These are phyloP conservation scores for Apiotrichum veenhuisii DNA, from an alignment of 1,284 basidiomycete genomes.

Conservation along the genomic window DNA sequence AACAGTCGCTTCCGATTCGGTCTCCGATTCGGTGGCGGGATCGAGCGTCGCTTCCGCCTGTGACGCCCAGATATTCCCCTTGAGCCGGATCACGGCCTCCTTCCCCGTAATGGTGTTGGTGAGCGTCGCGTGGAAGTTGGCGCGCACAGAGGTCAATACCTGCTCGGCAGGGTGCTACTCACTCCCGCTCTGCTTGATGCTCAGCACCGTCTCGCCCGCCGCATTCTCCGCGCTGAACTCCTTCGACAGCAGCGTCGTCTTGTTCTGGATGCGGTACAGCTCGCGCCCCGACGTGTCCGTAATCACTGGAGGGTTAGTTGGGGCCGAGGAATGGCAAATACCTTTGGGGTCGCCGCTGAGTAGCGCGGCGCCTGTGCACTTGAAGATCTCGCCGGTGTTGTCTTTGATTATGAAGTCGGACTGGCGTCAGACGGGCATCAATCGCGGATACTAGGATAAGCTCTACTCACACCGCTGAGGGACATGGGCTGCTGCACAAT, in stretches of 20 bases:
- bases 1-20: background rate
- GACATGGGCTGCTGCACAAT: slow-evolving; percentile 30
- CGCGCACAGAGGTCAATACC: slow-evolving; percentile 24
- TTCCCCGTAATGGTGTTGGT: slow-evolving; percentile 19
- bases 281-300: slow-evolving; percentile 18
- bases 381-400: background rate
- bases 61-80: slow-evolving; percentile 43
- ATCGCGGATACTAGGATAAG: no score
- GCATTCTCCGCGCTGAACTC: slow-evolving; percentile 32
- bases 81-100: slow-evolving; percentile 27
- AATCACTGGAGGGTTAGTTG: background rate
- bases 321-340: background rate
- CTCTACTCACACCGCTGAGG: slow-evolving; percentile 9
- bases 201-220: slow-evolving; percentile 33
- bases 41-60: slow-evolving; percentile 31
- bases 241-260: slow-evolving; percentile 34
- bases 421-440: slow-evolving; percentile 4
- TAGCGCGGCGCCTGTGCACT: slow-evolving; percentile 5
- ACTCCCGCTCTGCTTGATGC: slow-evolving; percentile 26
- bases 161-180: background rate
- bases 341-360: slow-evolving; percentile 8
- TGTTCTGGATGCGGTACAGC: slow-evolving; percentile 38
- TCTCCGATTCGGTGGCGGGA: slow-evolving; percentile 18
- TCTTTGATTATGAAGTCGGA: slow-evolving; percentile 8
- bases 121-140: slow-evolving; percentile 43